These are phyloP conservation scores for Lachancea sp. DNA, from an alignment of 805 yeast species.

Conservation along the genomic window DNA sequence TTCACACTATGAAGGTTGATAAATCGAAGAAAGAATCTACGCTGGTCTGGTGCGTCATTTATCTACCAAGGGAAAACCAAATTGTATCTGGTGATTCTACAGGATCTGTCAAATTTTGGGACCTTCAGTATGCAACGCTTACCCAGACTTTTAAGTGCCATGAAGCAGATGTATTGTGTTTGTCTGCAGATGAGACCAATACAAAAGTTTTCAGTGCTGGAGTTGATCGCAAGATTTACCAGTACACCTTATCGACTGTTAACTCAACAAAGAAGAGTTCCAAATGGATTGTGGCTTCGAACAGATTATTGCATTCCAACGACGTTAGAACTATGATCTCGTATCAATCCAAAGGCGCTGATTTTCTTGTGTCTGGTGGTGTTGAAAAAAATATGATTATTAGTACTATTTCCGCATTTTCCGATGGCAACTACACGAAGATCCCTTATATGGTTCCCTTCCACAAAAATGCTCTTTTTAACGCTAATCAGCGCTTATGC, in stretches of 20 bases:
- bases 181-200: constrained; percentile 55
- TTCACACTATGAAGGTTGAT: constrained; percentile 87
- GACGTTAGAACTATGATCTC: constrained; percentile 75
- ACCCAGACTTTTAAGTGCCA: constrained; percentile 77
- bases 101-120: constrained; percentile 93
- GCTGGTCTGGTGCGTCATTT: constrained; percentile 79
- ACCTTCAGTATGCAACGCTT: constrained; percentile 64
- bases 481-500: constrained; percentile 45
- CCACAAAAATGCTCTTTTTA: constrained; percentile 44
- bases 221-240: constrained; percentile 84
- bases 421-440: constrained; percentile 64
- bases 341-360: constrained; percentile 61
- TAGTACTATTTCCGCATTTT: constrained; percentile 59
- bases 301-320: constrained; percentile 75
- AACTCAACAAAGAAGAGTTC: constrained; percentile 14
- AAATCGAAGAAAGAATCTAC: constrained; percentile 81
- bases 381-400: constrained; percentile 63
- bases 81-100: constrained; percentile 96
- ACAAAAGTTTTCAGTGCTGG: constrained; percentile 79
- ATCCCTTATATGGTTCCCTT: constrained; percentile 56
- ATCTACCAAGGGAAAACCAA: constrained; percentile 57
- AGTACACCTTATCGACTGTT: constrained; percentile 39
- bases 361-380: constrained; percentile 75
- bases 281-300: constrained; percentile 73
- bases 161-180: constrained; percentile 82